Evolutionary conservation across 2,329 filamentous ascomycete species (phyloP).

Genomic region (Penicillium sclerotiorum): DNA sequence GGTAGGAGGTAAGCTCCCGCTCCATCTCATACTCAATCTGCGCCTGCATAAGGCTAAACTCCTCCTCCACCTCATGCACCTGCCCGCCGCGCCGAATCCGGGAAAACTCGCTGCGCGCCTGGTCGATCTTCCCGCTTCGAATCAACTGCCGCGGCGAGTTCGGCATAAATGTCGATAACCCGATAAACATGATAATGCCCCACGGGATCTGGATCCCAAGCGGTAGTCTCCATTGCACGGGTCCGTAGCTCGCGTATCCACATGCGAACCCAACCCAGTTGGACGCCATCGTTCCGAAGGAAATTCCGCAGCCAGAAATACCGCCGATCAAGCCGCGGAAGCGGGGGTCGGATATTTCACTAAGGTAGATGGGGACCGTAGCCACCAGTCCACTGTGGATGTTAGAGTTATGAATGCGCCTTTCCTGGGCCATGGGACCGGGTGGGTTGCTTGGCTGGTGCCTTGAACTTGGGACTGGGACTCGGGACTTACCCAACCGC

Average conservation of each 20-base stretch:
- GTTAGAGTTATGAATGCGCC: constrained; percentile 6
- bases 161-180: constrained; percentile 59
- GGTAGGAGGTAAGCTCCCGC: constrained; percentile 56
- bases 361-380: constrained; percentile 59
- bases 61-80: constrained; percentile 49
- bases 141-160: constrained; percentile 59
- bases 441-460: too few relatives aligned
- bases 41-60: constrained; percentile 57
- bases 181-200: constrained; percentile 58
- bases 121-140: constrained; percentile 52
- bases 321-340: constrained; percentile 58
- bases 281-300: constrained; percentile 58
- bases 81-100: constrained; percentile 52
- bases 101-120: constrained; percentile 52
- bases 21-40: constrained; percentile 62
- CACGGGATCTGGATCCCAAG: constrained; percentile 60
- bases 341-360: constrained; percentile 55
- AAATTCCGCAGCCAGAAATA: constrained; percentile 57
- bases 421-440: too few relatives aligned
- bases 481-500: constrained; percentile 49
- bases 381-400: constrained; percentile 48
- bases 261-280: constrained; percentile 63
- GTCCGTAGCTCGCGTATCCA: constrained; percentile 56
- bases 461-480: background rate
- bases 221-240: constrained; percentile 58